Evolutionary conservation across 1,284 basidiomycete genomes (phyloP), one percentile per base, ranked within the genome.

Genomic region (Porodaedalea pini): DNA sequence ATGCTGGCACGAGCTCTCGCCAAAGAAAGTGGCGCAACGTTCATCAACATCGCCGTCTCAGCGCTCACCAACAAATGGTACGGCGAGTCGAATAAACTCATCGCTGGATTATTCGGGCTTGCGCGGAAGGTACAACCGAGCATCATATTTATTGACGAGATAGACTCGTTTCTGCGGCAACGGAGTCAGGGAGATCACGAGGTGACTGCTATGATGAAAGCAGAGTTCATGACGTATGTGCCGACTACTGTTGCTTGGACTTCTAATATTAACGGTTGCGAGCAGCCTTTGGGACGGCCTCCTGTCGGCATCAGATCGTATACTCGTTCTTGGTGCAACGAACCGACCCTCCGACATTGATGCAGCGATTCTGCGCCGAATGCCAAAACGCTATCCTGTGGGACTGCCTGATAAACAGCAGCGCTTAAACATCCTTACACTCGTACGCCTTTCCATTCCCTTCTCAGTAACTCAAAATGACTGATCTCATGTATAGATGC

Each of bases 151-250:
- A 89, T 90, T 66, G 88, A 91, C 69, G 88, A 90, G 71, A 90
- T 91, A 59, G 88, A 91, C 69, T 92, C 90, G 6, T 94, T 99
- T 72, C 75, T 99, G 71, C 78, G 96, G 56, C 93, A 98, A 70
- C 79, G 97, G 61, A 82, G 81, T 43, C 83, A 85, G 54, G 88
- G 89, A 10, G 97, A 99, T 68, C 97, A 99, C 71, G 97, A 99
- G 68, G 96, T 95, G 47, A 98, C 94, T 25, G 93, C 89, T 4
- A 98, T 98, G 94, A 97, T 99, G 86, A 99, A 99, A 75, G 96
- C 96, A 1, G 96, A 99, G 69, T 99, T 99, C 70, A 98, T 99
- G 95, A 97, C 94, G 86, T 93, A 72, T 66, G 90, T 75, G 10
- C 4, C 48, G 10, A 50, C 54, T 37, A 32, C 54, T 32, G 36